phyloP scores from a whole-genome alignment of 768 basidiomycete species.

The Clathrus columnatus region DNA sequence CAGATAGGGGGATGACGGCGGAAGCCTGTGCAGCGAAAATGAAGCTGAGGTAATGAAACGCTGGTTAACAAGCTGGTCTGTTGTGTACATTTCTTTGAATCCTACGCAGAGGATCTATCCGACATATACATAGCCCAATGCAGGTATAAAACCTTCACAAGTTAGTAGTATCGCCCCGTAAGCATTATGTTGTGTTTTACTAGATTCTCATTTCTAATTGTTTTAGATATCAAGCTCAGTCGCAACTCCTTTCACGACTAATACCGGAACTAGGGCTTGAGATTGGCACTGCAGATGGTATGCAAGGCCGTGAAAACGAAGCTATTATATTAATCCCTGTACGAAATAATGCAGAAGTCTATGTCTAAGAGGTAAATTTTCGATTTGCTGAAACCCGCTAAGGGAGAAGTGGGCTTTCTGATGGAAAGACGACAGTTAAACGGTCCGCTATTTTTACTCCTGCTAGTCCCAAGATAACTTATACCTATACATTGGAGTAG shows the following conservation, averaged over 20 bases:
- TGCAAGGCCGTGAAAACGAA: slow-evolving; percentile 96
- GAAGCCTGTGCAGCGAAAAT: slow-evolving; percentile 90
- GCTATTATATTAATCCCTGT: slow-evolving; percentile 90
- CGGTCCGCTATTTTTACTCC: slow-evolving; percentile 34
- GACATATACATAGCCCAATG: slow-evolving; percentile 36
- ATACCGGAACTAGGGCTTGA: slow-evolving; percentile 53
- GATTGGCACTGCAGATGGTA: slow-evolving; percentile 91
- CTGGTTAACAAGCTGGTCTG: slow-evolving; percentile 72
- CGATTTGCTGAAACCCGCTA: slow-evolving; percentile 8
- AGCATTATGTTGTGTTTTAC: slow-evolving; percentile 16
- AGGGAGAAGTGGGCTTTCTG: slow-evolving; percentile 91
- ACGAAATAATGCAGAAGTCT: slow-evolving; percentile 70
- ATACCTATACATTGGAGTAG: slow-evolving; percentile 29
- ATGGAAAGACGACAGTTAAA: slow-evolving; percentile 90
- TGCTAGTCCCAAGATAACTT: neutral
- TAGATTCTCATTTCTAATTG: neutral
- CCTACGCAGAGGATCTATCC: neutral
- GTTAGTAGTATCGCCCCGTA: slow-evolving; percentile 87
- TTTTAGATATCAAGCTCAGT: slow-evolving; percentile 86
- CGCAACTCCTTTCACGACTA: slow-evolving; percentile 69
- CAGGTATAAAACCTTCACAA: slow-evolving; percentile 56
- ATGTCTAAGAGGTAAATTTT: neutral
- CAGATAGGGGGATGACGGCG: slow-evolving; percentile 63
- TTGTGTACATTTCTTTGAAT: neutral
- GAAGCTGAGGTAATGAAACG: slow-evolving; percentile 78